phyloP scores from a whole-genome alignment of 2,329 filamentous ascomycete genomes.

The Aspergillus thermomutatus region DNA sequence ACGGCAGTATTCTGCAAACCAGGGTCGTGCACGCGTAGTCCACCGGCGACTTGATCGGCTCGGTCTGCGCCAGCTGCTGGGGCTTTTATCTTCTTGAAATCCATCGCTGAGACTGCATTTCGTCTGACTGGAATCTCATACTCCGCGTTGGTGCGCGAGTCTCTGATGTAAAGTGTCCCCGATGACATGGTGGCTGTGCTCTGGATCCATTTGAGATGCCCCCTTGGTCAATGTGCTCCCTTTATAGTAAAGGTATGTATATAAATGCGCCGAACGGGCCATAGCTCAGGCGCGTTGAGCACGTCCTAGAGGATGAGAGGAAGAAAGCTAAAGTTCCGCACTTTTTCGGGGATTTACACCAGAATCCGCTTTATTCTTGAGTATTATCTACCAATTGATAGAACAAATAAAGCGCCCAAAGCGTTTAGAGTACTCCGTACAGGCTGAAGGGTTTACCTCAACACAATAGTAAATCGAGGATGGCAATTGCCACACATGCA shows the following conservation, averaged over 20 bases:
- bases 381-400: neutral
- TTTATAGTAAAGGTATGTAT: neutral
- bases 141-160: conserved; percentile 25
- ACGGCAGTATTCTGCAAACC: conserved; percentile 34
- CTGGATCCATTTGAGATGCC: neutral
- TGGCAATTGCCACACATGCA: no score
- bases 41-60: conserved; percentile 22
- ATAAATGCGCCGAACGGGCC: neutral
- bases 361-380: neutral
- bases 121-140: conserved; percentile 28
- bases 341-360: neutral
- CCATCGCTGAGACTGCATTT: conserved; percentile 27
- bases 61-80: conserved; percentile 11
- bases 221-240: neutral
- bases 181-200: conserved; percentile 12
- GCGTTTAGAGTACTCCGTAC: no score
- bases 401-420: neutral
- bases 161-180: conserved; percentile 18
- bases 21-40: conserved; percentile 33
- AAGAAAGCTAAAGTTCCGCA: neutral
- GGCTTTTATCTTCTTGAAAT: conserved; percentile 27
- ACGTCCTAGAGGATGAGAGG: neutral
- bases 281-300: neutral
- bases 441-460: no score
- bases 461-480: no score